A percentile compares a stretch with the other conserved stretches of the same genome.
These are phyloP conservation scores for Grammothele lineata DNA, from an alignment of 768 basidiomycete species.

Conservation along the genomic window DNA sequence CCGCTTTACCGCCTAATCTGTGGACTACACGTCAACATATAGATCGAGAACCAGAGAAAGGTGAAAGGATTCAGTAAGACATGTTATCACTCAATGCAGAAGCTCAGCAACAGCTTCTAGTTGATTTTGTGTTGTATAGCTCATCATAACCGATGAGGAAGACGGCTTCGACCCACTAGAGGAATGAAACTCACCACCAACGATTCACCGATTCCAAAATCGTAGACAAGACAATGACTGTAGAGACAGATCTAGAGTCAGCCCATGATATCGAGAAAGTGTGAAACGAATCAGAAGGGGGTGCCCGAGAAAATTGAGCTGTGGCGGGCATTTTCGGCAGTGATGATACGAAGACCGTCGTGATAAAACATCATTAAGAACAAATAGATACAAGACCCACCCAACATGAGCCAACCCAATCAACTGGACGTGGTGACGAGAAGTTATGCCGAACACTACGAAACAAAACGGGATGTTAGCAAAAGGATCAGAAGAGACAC, in stretches of 20 bases:
- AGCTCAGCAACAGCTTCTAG: conserved; percentile 90
- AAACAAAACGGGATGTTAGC: too few species aligned
- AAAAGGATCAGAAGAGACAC: too few species aligned
- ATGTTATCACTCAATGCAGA: conserved; percentile 66
- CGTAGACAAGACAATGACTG: too few species aligned
- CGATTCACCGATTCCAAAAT: too few species aligned
- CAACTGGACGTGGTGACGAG: too few species aligned
- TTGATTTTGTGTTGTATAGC: conserved; percentile 56
- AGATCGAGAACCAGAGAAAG: too few species aligned
- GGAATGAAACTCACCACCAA: conserved; percentile 3
- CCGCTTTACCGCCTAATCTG: too few species aligned
- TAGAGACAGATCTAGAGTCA: too few species aligned
- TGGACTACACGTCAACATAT: too few species aligned
- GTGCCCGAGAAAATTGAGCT: conserved; percentile 83
- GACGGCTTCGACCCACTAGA: not conserved
- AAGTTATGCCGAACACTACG: too few species aligned
- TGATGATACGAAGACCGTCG: conserved; percentile 87
- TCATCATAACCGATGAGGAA: conserved; percentile 36
- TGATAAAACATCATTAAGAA: conserved; percentile 68
- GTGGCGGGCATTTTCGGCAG: conserved; percentile 92
- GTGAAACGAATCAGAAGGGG: conserved; percentile 54
- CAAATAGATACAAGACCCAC: conserved; percentile 1
- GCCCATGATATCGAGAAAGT: conserved; percentile 36
- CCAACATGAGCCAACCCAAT: too few species aligned
- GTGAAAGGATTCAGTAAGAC: too few species aligned